Conservation (phyloP, 1,139 yeast species). For the Kodamaea ohmeri region DNA sequence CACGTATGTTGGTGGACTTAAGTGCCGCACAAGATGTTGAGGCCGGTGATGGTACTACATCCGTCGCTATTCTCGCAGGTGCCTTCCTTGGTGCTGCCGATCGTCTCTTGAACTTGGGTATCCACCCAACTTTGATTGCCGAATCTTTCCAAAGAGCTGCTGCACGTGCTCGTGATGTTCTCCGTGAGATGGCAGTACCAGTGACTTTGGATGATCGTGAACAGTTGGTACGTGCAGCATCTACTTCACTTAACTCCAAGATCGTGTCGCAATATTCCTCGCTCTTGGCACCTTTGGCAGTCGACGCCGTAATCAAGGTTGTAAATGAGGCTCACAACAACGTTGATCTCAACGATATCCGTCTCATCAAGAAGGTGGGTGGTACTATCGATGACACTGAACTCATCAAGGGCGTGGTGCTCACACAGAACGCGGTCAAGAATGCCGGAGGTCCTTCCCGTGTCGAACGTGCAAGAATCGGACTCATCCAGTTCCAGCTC, state of each 20-base stretch:
- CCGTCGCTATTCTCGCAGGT: conserved; percentile 94
- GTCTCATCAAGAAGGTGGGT: conserved; percentile 90
- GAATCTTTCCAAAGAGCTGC: conserved; percentile 97
- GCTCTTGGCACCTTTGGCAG: conserved; percentile 88
- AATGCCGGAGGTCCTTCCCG: conserved; percentile 96
- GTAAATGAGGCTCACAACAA: conserved; percentile 55
- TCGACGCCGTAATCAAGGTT: conserved; percentile 85
- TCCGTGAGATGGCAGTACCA: conserved; percentile 79
- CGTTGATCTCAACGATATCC: conserved; percentile 84
- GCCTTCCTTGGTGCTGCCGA: conserved; percentile 95
- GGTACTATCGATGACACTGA: conserved; percentile 98
- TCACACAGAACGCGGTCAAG: conserved; percentile 86
- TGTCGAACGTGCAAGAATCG: conserved; percentile 90
- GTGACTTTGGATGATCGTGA: conserved; percentile 76
- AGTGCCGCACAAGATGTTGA: conserved; percentile 97
- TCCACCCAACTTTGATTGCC: conserved; percentile 93
- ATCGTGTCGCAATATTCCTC: conserved; percentile 91
- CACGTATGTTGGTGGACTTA: conserved; percentile 95
- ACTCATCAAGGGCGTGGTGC: conserved; percentile 87
- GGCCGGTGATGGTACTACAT: conserved; percentile 98
- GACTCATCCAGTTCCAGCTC: conserved; percentile 89
- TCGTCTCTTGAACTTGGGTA: conserved; percentile 79
- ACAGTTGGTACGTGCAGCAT: conserved; percentile 84
- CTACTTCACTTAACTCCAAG: conserved; percentile 90
- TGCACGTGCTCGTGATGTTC: conserved; percentile 74